A percentile compares a stretch with the other conserved stretches of the same genome.
phyloP scores from a whole-genome alignment of 192 early-diverging fungal genomes.

The Coemansia sp. region DNA sequence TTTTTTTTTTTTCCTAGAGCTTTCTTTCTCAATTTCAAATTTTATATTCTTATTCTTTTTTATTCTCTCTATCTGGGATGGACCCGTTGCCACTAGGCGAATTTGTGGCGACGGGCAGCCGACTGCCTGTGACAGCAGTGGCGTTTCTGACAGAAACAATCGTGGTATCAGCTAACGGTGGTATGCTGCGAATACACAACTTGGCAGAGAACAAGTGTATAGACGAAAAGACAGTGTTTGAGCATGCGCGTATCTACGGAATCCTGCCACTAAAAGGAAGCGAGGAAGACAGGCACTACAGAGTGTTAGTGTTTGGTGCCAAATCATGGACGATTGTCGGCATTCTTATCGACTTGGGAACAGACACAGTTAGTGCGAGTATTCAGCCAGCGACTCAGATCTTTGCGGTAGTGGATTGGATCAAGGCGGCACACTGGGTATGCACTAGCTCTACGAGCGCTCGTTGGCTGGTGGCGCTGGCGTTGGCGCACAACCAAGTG shows the following conservation, averaged over 20 bases:
- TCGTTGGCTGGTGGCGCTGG: slow-evolving; percentile 56
- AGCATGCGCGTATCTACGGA: slow-evolving; percentile 49
- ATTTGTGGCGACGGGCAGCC: slow-evolving; percentile 10
- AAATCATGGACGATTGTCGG: slow-evolving; percentile 50
- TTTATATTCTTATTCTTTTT: neutral
- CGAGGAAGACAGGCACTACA: neutral
- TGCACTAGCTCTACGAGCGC: neutral
- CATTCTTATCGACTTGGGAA: neutral
- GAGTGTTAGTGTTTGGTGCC: slow-evolving; percentile 54
- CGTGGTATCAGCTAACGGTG: slow-evolving; percentile 51
- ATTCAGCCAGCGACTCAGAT: neutral
- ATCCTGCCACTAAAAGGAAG: slow-evolving; percentile 21
- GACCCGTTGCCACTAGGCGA: neutral
- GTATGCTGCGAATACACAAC: slow-evolving; percentile 42
- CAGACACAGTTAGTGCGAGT: no score
- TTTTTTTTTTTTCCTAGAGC: neutral
- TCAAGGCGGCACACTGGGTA: slow-evolving; percentile 75
- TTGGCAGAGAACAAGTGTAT: neutral
- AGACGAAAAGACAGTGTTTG: slow-evolving; percentile 19
- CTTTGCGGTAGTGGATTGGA: slow-evolving; percentile 69
- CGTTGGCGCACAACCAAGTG: slow-evolving; percentile 76
- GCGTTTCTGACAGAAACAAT: slow-evolving; percentile 39
- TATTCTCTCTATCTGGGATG: neutral
- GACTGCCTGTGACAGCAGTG: slow-evolving; percentile 48
- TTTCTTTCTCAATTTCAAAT: neutral